Evolutionary conservation across 768 basidiomycete genomes (phyloP), one percentile per base, ranked within the genome.

Genomic region (Podaxis pistillaris): DNA sequence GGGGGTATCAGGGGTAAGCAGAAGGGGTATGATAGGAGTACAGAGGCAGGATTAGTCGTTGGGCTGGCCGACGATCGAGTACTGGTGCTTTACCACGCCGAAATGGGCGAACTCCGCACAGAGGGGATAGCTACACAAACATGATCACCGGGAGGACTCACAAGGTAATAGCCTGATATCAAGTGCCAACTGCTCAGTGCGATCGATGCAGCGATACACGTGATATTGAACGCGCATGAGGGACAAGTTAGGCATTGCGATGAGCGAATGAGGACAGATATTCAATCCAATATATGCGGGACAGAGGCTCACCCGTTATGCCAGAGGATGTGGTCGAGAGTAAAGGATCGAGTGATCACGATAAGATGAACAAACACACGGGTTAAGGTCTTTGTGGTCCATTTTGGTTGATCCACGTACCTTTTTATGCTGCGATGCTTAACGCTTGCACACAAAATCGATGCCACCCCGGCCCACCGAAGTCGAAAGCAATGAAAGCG

Each of bases 101-200:
- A 1, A 33, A 33, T 33, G 33, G 8, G 33, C 8, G 8, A 9
- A 33, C 33, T 7, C 46, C 47, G 17, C 15, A 38, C 0, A 60
- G 59, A 6, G 1, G 50, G 19, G 7, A 37, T 9, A 22, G 30
- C n/a, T 12, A 28, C 52, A 1, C 28, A n/a, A 26, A 60, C 47
- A 38, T 19, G 19, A 46, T 33, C 24, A 56, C 62, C 58, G 50
- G 58, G 33, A 40, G 28, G 38, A 60, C 63, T 65, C 36, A 64
- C 51, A 22, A 24, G 28, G 50, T 41, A 58, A 51, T 30, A 61
- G 54, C 33, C 41, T 58, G 62, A 60, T 66, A 71, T 69, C 70
- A 68, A 52, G 62, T 67, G 68, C 51, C 33, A 64, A 28, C 38
- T 22, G 28, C 17, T 49, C 60, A 44, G 9, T 19, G 47, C 22